Conservation (phyloP, 1,284 basidiomycete species). For the Paramarasmius palmivorus region DNA sequence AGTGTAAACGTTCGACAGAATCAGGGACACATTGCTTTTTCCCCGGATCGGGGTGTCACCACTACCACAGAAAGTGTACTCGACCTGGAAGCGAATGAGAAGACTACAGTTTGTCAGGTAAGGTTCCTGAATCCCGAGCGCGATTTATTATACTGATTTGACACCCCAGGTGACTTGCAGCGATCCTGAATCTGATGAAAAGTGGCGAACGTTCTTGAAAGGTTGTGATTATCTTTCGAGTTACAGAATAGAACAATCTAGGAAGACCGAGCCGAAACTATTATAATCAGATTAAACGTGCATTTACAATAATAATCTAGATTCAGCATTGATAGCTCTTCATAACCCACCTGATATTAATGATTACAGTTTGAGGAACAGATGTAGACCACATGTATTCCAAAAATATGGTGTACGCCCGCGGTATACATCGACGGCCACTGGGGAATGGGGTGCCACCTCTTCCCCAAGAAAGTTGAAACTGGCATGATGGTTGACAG, state of each 20-base stretch:
- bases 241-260: neutral
- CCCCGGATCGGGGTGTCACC: conserved; percentile 17
- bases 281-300: too few relatives aligned
- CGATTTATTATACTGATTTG: conserved; percentile 5
- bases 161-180: conserved; percentile 46
- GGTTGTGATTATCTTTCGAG: conserved; percentile 51
- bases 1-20: conserved; percentile 52
- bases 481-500: too few relatives aligned
- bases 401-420: neutral
- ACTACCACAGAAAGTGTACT: conserved; percentile 44
- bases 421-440: neutral
- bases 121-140: conserved; percentile 7
- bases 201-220: conserved; percentile 55
- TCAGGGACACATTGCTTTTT: conserved; percentile 27
- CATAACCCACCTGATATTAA: too few relatives aligned
- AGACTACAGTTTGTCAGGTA: conserved; percentile 57
- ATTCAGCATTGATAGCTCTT: too few relatives aligned
- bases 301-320: too few relatives aligned
- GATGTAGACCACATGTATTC: too few relatives aligned
- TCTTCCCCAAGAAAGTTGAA: too few relatives aligned
- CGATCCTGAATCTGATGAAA: conserved; percentile 35
- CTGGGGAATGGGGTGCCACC: neutral
- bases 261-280: too few relatives aligned
- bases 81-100: conserved; percentile 59
- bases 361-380: too few relatives aligned